A percentile compares a stretch with the other conserved stretches of the same genome.
Conservation (phyloP, 805 yeast genomes). For the Wickerhamiella slavikovae region DNA sequence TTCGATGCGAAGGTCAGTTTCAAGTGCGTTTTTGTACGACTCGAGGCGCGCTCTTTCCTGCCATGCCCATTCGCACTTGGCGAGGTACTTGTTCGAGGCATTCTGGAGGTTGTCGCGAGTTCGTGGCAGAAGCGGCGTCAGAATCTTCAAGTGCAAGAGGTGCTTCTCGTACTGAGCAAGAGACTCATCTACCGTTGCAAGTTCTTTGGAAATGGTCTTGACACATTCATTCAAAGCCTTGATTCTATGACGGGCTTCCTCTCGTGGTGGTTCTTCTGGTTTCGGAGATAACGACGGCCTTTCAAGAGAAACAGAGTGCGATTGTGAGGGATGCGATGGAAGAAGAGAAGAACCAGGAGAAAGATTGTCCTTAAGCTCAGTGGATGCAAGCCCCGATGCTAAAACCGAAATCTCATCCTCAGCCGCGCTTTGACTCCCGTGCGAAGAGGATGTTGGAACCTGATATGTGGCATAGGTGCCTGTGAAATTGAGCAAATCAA, state of each 20-base stretch:
- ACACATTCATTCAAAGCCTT: conserved; percentile 11
- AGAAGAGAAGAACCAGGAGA: neutral
- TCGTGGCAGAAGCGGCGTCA: conserved; percentile 34
- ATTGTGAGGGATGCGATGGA: neutral
- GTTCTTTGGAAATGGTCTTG: conserved; percentile 14
- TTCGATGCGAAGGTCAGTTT: conserved; percentile 11
- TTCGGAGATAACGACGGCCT: too few relatives aligned
- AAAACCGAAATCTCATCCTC: too few relatives aligned
- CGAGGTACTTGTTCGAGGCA: conserved; percentile 27
- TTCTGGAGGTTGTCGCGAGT: conserved; percentile 29
- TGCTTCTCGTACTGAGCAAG: conserved; percentile 16
- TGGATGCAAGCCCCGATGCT: too few relatives aligned
- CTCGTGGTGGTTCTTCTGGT: too few relatives aligned
- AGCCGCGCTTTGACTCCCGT: neutral
- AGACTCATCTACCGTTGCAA: conserved; percentile 18
- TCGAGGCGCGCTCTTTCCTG: conserved; percentile 28
- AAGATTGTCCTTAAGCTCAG: too few relatives aligned
- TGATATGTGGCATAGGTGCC: conserved; percentile 27
- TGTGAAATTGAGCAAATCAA: conserved; percentile 30
- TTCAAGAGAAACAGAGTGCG: too few relatives aligned
- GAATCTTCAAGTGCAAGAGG: conserved; percentile 23
- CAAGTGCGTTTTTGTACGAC: conserved; percentile 22
- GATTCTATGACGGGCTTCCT: too few relatives aligned
- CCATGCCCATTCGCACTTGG: conserved; percentile 36
- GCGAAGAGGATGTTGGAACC: conserved; percentile 4